Base-by-base conservation (phyloP, 2,329 filamentous ascomycete genomes). In the Dothistroma pini region DNA sequence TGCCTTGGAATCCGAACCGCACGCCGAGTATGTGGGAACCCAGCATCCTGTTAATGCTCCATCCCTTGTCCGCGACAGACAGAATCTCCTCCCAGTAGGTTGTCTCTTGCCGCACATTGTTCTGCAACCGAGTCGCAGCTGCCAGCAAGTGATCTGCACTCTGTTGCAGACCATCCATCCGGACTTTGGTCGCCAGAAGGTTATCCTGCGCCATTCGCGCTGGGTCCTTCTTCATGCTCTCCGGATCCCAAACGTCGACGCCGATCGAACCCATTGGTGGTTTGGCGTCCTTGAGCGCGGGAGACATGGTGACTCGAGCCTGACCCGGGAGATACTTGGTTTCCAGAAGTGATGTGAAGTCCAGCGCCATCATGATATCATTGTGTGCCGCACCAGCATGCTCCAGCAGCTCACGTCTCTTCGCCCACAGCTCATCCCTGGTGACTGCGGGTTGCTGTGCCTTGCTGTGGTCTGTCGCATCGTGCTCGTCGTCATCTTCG, bases 71-170 rank as follows among this genome's bases (percentile, higher is more conserved):
- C 66, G 89, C 91, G 50, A 97, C 86, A 10, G 86, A 85, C 52
- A 96, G 79, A 2, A 97, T 84, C 69, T 96, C 89, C 58, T 89
- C 84, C 95, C 95, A 99, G 75, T 96, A 99, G 68, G 84, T 88
- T 1, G 87, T 88, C 78, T 99, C 95, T 32, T 86, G 85, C 10
- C 84, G 82, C 35, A 96, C 89, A 74, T 96, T 93, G 11, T 83
- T 84, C 68, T 91, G 85, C 12, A 99, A 77, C 47, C 90, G 83
- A 29, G 83, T 81, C 0, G 90, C 89, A 4, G 92, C 88, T 10
- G 86, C 83, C 14, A 91, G 78, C 22, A 96, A 83, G 38, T 87
- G 87, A 68, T 90, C 88, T 1, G 91, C 87, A 3, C 89, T 87
- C 35, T 85, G 84, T 68, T 89, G 87, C 66, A 96, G 85, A 51